These are phyloP conservation scores for Fusarium verticillioides DNA, from an alignment of 2,329 filamentous ascomycete species.

Conservation along the genomic window DNA sequence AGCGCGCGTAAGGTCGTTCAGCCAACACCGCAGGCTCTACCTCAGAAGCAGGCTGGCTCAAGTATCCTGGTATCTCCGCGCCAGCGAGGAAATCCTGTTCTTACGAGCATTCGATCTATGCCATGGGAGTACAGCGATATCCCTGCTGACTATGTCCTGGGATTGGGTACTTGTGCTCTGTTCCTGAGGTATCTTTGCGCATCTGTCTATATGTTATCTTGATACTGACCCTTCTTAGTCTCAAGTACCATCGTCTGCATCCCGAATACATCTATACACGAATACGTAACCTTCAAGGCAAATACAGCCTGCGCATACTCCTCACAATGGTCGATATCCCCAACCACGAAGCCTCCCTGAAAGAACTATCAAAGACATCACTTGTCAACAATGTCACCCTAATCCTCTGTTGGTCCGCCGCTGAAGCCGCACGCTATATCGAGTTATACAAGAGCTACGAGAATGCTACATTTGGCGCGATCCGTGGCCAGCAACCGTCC, in stretches of 20 bases:
- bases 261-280: constrained; percentile 98
- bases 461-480: constrained; percentile 81
- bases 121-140: constrained; percentile 98
- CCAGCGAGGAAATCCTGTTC: constrained; percentile 94
- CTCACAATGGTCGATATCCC: constrained; percentile 94
- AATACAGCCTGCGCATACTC: constrained; percentile 87
- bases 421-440: constrained; percentile 92
- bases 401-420: constrained; percentile 92
- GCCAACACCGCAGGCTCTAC: constrained; percentile 87
- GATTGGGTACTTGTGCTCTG: constrained; percentile 86
- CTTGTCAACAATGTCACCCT: constrained; percentile 93
- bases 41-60: constrained; percentile 72
- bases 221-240: constrained; percentile 53
- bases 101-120: constrained; percentile 82
- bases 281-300: constrained; percentile 84
- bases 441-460: constrained; percentile 97
- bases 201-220: fast-evolving
- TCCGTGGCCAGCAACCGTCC: constrained; percentile 85
- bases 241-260: constrained; percentile 97
- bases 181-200: constrained; percentile 72
- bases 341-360: constrained; percentile 90
- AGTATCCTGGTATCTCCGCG: constrained; percentile 90
- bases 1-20: constrained; percentile 74
- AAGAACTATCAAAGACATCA: constrained; percentile 91
- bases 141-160: constrained; percentile 91